A percentile compares a stretch with the other conserved stretches of the same genome.
phyloP scores from a whole-genome alignment of 208 protist species.

The Crithidia acanthocephali region DNA sequence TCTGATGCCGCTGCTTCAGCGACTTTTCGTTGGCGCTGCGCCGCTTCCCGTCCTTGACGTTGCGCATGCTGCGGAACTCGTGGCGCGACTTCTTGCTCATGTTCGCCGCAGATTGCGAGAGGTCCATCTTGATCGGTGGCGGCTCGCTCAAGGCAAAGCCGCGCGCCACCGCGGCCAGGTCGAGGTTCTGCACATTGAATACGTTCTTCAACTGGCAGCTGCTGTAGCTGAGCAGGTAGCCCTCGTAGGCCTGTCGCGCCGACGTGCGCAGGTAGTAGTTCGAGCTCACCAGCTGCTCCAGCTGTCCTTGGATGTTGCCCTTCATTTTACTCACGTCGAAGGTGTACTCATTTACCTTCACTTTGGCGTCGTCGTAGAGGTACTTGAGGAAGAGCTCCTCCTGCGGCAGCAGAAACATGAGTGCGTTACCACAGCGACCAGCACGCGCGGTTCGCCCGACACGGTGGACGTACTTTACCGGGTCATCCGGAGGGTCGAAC shows the following conservation, averaged over 20 bases:
- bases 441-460: conserved; percentile 98
- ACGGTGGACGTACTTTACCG: conserved; percentile 99
- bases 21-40: conserved; percentile 48
- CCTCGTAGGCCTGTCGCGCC: conserved; percentile 98
- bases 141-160: conserved; percentile 93
- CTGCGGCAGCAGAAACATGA: conserved; percentile 98
- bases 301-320: conserved; percentile 85
- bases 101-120: conserved; percentile 91
- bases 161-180: conserved; percentile 95
- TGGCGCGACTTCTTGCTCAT: conserved; percentile 89
- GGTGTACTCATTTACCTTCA: conserved; percentile 98
- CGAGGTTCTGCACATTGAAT: conserved; percentile 97
- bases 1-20: conserved; percentile 61
- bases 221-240: conserved; percentile 98
- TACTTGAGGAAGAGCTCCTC: conserved; percentile 99
- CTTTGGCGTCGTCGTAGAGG: conserved; percentile 96
- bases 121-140: conserved; percentile 91
- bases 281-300: conserved; percentile 97
- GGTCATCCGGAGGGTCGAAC: conserved; percentile 99
- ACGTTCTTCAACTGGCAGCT: conserved; percentile 99
- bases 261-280: conserved; percentile 99
- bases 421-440: conserved; percentile 88
- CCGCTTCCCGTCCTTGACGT: conserved; percentile 72
- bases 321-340: conserved; percentile 98
- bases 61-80: conserved; percentile 76